Conservation (phyloP, 306 rosid genomes). For the Dryas alaskensis region DNA sequence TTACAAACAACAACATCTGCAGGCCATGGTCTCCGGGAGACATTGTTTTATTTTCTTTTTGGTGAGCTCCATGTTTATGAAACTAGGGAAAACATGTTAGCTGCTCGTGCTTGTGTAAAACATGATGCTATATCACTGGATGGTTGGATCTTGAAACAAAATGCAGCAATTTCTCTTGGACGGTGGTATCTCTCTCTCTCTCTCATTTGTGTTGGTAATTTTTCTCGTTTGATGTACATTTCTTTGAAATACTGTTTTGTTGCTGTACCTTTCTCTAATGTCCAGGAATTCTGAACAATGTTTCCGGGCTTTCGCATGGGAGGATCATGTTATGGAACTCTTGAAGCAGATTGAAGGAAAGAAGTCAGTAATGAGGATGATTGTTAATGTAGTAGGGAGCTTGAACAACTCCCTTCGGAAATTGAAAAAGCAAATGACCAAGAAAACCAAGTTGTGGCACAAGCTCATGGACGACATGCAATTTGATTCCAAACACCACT, state of each 20-base stretch:
- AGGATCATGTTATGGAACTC: too few relatives aligned
- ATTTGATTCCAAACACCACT: too few relatives aligned
- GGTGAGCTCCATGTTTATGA: slow-evolving; percentile 56
- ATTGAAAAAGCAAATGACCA: too few relatives aligned
- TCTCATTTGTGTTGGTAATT: neutral
- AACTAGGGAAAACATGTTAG: slow-evolving; percentile 47
- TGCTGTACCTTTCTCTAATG: too few relatives aligned
- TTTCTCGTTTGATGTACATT: too few relatives aligned
- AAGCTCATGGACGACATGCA: neutral
- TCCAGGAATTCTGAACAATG: too few relatives aligned
- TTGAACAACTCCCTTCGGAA: too few relatives aligned
- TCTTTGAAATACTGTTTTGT: too few relatives aligned
- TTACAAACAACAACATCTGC: slow-evolving; percentile 31
- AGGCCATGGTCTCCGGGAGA: slow-evolving; percentile 59
- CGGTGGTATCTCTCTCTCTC: slow-evolving; percentile 32
- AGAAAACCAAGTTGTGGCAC: neutral
- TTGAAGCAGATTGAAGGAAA: too few relatives aligned
- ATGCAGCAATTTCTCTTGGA: slow-evolving; percentile 47
- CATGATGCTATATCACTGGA: slow-evolving; percentile 69
- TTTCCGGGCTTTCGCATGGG: too few relatives aligned
- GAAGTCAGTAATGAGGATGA: too few relatives aligned
- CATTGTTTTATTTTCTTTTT: slow-evolving; percentile 49
- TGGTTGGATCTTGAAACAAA: slow-evolving; percentile 55
- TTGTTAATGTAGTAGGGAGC: too few relatives aligned
- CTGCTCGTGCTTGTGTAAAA: slow-evolving; percentile 43